These are phyloP conservation scores for Dothideomycetes sp. DNA, from an alignment of 2,329 filamentous ascomycete species.

Conservation along the genomic window DNA sequence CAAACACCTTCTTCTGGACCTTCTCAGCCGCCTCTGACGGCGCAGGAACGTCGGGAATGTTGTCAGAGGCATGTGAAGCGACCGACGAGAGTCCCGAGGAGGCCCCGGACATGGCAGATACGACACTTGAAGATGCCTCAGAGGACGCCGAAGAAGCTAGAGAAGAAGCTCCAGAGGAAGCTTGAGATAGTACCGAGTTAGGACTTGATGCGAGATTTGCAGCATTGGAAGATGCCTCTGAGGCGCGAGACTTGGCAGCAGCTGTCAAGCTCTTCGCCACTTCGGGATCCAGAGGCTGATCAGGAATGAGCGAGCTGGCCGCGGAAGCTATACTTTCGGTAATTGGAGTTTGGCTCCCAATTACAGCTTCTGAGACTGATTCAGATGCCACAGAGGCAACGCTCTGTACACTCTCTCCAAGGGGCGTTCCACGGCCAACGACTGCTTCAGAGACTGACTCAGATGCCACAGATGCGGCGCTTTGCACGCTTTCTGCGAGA, in stretches of 20 bases:
- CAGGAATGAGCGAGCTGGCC: constrained; percentile 14
- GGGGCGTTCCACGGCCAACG: constrained; percentile 19
- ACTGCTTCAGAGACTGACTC: too few relatives aligned
- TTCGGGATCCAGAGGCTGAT: constrained; percentile 18
- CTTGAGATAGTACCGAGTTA: constrained; percentile 5
- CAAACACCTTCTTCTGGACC: constrained; percentile 40
- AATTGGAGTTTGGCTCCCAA: constrained; percentile 20
- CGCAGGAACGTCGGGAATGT: constrained; percentile 19
- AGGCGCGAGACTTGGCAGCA: constrained; percentile 20
- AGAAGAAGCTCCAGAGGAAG: constrained; percentile 19
- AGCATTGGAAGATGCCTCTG: background rate
- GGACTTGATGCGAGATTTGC: background rate
- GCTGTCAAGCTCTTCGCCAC: constrained; percentile 26
- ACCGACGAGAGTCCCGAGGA: constrained; percentile 21
- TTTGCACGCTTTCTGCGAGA: constrained; percentile 13
- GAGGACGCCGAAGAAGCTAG: constrained; percentile 21
- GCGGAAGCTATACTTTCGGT: constrained; percentile 25
- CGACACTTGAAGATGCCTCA: constrained; percentile 16
- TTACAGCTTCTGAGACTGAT: constrained; percentile 21
- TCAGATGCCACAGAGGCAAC: constrained; percentile 27
- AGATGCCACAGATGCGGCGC: constrained; percentile 3
- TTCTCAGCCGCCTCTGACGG: constrained; percentile 12
- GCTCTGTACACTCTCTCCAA: too few relatives aligned
- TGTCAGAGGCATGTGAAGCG: constrained; percentile 24
- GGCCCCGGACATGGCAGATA: constrained; percentile 13